phyloP scores from a whole-genome alignment of 805 yeast species.

The Danielia oregonensis region DNA sequence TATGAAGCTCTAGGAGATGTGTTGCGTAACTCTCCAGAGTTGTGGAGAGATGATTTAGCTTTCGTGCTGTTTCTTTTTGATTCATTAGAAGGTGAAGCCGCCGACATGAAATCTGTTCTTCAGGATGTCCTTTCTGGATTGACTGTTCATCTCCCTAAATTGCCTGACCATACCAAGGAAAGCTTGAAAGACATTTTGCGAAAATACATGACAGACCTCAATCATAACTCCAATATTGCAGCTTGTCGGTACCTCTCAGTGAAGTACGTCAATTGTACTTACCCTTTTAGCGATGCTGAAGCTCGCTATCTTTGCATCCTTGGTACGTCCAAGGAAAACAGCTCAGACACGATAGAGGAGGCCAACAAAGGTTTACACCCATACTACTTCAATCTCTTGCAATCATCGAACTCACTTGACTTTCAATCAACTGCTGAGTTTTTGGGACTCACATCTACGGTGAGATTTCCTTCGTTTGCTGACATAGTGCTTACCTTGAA shows the following conservation, averaged over 20 bases:
- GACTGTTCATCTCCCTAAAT: slow-evolving; percentile 42
- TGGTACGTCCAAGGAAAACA: slow-evolving; percentile 55
- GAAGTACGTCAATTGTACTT: slow-evolving; percentile 60
- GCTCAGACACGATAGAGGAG: slow-evolving; percentile 76
- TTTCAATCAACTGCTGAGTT: slow-evolving; percentile 43
- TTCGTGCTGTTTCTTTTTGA: slow-evolving; percentile 66
- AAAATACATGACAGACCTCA: slow-evolving; percentile 23
- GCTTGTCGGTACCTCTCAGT: slow-evolving; percentile 57
- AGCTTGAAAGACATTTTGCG: slow-evolving; percentile 39
- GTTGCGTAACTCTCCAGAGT: slow-evolving; percentile 42
- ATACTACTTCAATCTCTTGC: slow-evolving; percentile 61
- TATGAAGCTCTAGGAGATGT: slow-evolving; percentile 79
- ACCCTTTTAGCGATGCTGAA: slow-evolving; percentile 62
- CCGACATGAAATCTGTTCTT: slow-evolving; percentile 61
- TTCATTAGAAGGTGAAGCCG: slow-evolving; percentile 59
- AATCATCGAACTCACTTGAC: slow-evolving; percentile 42
- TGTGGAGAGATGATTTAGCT: slow-evolving; percentile 43
- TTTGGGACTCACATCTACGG: slow-evolving; percentile 36
- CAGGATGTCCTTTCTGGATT: slow-evolving; percentile 68
- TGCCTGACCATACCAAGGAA: slow-evolving; percentile 36
- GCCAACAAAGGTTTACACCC: slow-evolving; percentile 80
- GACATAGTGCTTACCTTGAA: slow-evolving; percentile 28
- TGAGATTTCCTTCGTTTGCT: slow-evolving; percentile 54
- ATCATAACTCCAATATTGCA: slow-evolving; percentile 18
- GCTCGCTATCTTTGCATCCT: slow-evolving; percentile 66